Base-by-base conservation (phyloP, 495 filamentous ascomycete genomes). In the Neurospora discreta region DNA sequence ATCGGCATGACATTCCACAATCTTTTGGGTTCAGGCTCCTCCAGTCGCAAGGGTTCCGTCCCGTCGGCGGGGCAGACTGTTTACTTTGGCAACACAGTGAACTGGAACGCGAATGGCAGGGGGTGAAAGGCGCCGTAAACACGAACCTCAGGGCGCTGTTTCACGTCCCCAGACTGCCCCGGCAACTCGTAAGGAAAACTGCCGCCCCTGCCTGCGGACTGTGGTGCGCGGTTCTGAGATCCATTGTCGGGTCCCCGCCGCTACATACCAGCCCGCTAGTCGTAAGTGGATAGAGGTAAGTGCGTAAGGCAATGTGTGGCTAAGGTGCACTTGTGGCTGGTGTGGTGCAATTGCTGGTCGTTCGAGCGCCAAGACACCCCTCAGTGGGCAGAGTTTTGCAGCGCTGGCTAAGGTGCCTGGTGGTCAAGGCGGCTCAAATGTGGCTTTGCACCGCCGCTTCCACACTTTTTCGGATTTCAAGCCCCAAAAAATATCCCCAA, bases 401-500 rank as follows among this genome's bases (percentile, higher is more conserved):
- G 52, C 33, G 52, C 52, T 26, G 52, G 52, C 13, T 8, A 15
- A 33, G 52, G 20, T 26, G 52, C 52, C 26, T 60, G 52, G 52
- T 60, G 52, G 52, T 65, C 52, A 65, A 65, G 71, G 69, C 75
- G 42, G 70, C 58, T 70, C 73, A 77, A 73, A 67, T 80, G 77
- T 78, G 73, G 73, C 78, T 82, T 65, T 80, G 77, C 75, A 78
- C 77, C 73, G 41, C 52, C 52, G 72, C 80, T 74, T 77, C 77
- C 81, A 82, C 71, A 74, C 73, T 78, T 77, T 76, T 76, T 77
- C 71, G 70, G 52, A 65, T 60, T 72, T 70, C 36, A 42, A 73
- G 71, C 71, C 76, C 71, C 71, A 77, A 76, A 75, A 77, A 77
- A 77, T 75, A 73, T 74, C 75, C 69, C 73, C 75, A 74, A 75